Evolutionary conservation across 208 protist genomes (phyloP), one percentile per base, ranked within the genome.

Genomic region (Crithidia expoeki): DNA sequence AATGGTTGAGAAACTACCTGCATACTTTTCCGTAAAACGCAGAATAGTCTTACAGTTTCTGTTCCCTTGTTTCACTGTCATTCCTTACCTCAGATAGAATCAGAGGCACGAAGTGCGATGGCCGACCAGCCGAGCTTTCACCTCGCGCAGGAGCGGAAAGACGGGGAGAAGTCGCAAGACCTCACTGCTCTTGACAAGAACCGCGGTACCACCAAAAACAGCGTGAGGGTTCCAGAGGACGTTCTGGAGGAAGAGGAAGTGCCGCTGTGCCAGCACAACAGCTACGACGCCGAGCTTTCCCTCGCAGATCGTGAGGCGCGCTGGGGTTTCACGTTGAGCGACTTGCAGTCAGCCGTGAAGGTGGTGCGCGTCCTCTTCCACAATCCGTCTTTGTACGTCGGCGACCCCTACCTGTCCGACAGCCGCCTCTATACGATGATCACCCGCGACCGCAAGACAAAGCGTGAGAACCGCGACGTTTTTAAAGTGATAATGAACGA

Each of bases 401-500:
- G 87, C 28, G 90, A 95, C 65, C 75, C 81, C 3, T 90, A 93
- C 63, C 81, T 97, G 7, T 68, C 74, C 25, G 90, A 94, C 62
- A 95, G 86, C 52, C 86, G 93, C 28, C 86, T 97, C 46, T 96
- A 94, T 81, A 95, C 88, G 7, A 95, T 94, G 90, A 97, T 97
- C 76, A 95, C 86, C 2, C 90, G 93, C 51, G 86, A 90, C 52
- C 93, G 85, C 62, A 81, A 90, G 56, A 88, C 74, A 27, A 95
- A 95, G 52, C 84, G 84, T 23, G 83, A 86, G 58, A 80, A 91
- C 79, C 85, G 84, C 10, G 81, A 93, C 3, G 57, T 86, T 28
- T 89, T 93, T 81, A 92, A 93, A 76, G 63, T 74, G 0, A 92
- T 96, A 58, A 87, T 90, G 84, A 94, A 81, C 70, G 85, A 87